Evolutionary conservation across 1,284 basidiomycete species (phyloP), one percentile per base, ranked within the genome.

Genomic region (Tremellales sp.): DNA sequence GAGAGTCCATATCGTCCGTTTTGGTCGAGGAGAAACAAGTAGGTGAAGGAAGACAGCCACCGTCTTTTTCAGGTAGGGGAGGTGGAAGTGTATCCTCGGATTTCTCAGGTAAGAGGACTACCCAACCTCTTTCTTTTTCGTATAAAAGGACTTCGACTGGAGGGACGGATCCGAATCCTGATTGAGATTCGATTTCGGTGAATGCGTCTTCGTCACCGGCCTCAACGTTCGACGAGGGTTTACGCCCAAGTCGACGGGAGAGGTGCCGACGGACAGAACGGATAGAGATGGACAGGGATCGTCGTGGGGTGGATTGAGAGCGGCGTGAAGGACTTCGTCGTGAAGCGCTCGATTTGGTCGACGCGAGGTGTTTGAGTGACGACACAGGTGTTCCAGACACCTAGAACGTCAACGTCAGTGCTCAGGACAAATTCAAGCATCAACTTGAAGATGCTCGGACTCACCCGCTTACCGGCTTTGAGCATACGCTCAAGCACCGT

Each of bases 401-500:
- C 49, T 51, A 41, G 6, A 40, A 15, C 19, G 19, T 7, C 39
- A 15, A 13, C 21, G 11, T 39, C 36, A 12, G 36, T 39, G 13
- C 5, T 21, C 19, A 23, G 13, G 19, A 17, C 4, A n/a, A n/a
- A n/a, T n/a, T n/a, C n/a, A n/a, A n/a, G n/a, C n/a, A n/a, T n/a
- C n/a, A n/a, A n/a, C n/a, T n/a, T n/a, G n/a, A n/a, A n/a, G n/a
- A n/a, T n/a, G n/a, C n/a, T n/a, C n/a, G 13, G 13, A 58, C 62
- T 53, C 40, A 65, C 69, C 46, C 69, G 54, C 48, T 67, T 67
- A 2, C 67, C 69, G 8, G 58, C 53, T 11, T 54, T 54, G 23
- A 72, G 49, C 33, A 70, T 58, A 21, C 62, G 51, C 53, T 72
- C 69, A 3, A 72, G 53, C 0, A 69, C 55, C 3, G 58, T 64